Base-by-base conservation (phyloP, 495 filamentous ascomycete species). In the Hyaloscypha hepaticicola region DNA sequence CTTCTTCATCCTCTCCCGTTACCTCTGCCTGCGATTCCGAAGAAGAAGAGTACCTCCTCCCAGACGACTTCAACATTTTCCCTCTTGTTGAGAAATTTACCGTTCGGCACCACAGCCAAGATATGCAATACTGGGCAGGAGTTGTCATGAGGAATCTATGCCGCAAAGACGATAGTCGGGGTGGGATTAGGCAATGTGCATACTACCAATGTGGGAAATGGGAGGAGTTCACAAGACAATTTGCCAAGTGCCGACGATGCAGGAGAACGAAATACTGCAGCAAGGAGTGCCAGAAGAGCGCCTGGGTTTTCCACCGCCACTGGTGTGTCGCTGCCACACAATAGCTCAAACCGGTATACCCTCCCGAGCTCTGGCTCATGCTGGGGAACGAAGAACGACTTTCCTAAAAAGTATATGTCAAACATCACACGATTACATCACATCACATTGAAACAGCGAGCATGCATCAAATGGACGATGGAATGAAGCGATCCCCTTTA, bases 111-210 rank as follows among this genome's bases (percentile, higher is more conserved):
- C 92, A 97, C 75, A 91, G 90, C 56, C 89, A 88, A 59, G 94
- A 98, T 74, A 98, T 99, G 95, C 93, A 97, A 73, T 97, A 97
- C 78, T 99, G 95, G 95, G 95, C 95, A 9, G 94, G 93, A 58
- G 94, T 99, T 24, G 95, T 99, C 60, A 98, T 99, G 95, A 83
- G 95, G 60, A 99, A 99, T 73, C 87, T 99, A 38, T 99, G 95
- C 81, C 90, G 95, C 63, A 99, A 99, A 78, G 95, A 99, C 74
- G 95, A 99, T 70, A 90, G 88, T 7, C 83, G 89, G 57, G 95
- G 95, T 26, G 95, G 94, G 61, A 97, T 98, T 69, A 85, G 95
- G 52, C 95, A 99, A 67, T 99, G 95, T 72, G 95, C 95, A 24
- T 96, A 96, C 76, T 99, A 94, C 78, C 87, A 96, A 76, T 99